phyloP scores from a whole-genome alignment of 2,329 filamentous ascomycete species.

The Teratosphaeria gauchensis region DNA sequence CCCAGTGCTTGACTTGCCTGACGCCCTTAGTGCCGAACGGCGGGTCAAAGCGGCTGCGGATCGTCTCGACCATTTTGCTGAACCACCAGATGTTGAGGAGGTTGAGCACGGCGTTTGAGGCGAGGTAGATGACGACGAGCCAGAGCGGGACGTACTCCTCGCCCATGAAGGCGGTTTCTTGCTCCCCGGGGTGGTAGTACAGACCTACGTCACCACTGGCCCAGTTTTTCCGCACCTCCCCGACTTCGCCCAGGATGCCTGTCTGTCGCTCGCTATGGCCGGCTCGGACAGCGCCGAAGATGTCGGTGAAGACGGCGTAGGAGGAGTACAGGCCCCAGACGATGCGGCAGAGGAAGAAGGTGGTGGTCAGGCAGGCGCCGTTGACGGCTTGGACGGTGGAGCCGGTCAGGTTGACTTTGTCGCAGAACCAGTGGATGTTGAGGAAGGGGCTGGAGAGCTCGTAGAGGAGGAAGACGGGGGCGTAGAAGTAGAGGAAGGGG shows the following conservation, averaged over 20 bases:
- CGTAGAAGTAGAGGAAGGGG: slow-evolving; percentile 79
- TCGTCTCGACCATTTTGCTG: slow-evolving; percentile 72
- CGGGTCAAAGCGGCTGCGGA: slow-evolving; percentile 63
- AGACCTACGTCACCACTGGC: slow-evolving; percentile 7
- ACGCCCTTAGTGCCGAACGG: slow-evolving; percentile 38
- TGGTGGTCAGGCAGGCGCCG: slow-evolving; percentile 59
- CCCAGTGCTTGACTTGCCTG: slow-evolving; percentile 16
- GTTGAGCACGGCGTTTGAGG: slow-evolving; percentile 63
- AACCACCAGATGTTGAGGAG: slow-evolving; percentile 79
- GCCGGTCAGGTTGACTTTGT: slow-evolving; percentile 75
- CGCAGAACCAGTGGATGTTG: slow-evolving; percentile 87
- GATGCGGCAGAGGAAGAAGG: slow-evolving; percentile 68
- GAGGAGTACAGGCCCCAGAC: slow-evolving; percentile 67
- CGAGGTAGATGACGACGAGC: slow-evolving; percentile 59
- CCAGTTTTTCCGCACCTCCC: slow-evolving; percentile 15
- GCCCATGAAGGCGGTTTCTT: slow-evolving; percentile 18
- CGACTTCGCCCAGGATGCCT: slow-evolving; percentile 3
- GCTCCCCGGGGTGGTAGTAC: slow-evolving; percentile 10
- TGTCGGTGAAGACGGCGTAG: slow-evolving; percentile 53
- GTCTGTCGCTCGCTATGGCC: slow-evolving; percentile 9
- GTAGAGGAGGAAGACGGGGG: slow-evolving; percentile 72
- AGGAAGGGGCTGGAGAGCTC: slow-evolving; percentile 77
- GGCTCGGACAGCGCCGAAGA: slow-evolving; percentile 16
- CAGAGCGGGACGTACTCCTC: slow-evolving; percentile 50
- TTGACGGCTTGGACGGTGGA: slow-evolving; percentile 66